These are phyloP conservation scores for Aspergillus novoparasiticus DNA, from an alignment of 2,329 filamentous ascomycete genomes.

Conservation along the genomic window DNA sequence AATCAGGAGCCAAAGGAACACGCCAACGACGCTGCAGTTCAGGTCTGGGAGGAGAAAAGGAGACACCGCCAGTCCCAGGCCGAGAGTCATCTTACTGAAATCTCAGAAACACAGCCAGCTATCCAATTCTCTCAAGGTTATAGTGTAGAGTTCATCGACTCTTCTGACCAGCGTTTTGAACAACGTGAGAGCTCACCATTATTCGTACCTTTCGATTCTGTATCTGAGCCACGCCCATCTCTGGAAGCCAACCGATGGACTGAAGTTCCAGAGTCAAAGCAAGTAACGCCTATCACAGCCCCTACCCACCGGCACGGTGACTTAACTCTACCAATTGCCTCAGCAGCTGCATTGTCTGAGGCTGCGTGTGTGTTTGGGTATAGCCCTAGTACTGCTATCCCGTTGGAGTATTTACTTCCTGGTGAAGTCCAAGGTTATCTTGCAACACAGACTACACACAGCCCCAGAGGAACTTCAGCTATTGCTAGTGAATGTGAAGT, in stretches of 20 bases:
- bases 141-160: conserved; percentile 5
- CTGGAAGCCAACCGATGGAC: background rate
- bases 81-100: conserved; percentile 12
- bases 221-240: conserved; percentile 5
- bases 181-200: conserved; percentile 18
- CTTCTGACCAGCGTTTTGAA: background rate
- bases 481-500: background rate
- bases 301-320: background rate
- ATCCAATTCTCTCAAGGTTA: background rate
- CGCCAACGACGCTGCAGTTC: conserved; percentile 34
- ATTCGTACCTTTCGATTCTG: conserved; percentile 18
- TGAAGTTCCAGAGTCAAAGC: background rate
- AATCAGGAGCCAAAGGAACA: conserved; percentile 39
- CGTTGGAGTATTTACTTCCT: conserved; percentile 18
- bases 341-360: background rate
- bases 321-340: background rate
- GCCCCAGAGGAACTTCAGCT: background rate
- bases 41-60: conserved; percentile 33
- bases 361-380: conserved; percentile 17
- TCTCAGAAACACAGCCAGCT: conserved; percentile 4
- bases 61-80: conserved; percentile 11
- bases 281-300: background rate
- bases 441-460: background rate
- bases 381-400: conserved; percentile 15
- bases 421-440: conserved; percentile 14